phyloP scores from a whole-genome alignment of 768 basidiomycete genomes.

The Thelephora aurantiotincta region DNA sequence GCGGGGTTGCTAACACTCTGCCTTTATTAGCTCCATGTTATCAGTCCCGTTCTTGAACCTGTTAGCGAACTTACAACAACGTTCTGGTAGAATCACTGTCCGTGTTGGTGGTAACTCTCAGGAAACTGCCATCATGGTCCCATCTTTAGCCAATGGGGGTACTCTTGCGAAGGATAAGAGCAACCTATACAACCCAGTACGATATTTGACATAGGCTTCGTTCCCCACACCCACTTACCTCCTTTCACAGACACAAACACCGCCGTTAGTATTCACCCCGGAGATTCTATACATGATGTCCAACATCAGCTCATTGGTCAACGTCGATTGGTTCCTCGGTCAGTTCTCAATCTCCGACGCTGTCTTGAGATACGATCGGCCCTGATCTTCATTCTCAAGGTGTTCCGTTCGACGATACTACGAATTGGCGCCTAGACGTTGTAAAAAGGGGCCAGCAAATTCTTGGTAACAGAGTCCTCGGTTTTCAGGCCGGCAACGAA shows the following conservation, averaged over 20 bases:
- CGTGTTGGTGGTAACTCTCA: constrained; percentile 40
- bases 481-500: constrained; percentile 46
- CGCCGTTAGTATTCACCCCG: constrained; percentile 32
- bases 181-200: constrained; percentile 6
- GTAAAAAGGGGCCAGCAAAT: constrained; percentile 27
- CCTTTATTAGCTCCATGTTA: constrained; percentile 10
- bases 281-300: constrained; percentile 36
- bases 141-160: constrained; percentile 13
- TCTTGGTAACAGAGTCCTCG: constrained; percentile 28
- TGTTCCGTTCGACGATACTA: constrained; percentile 16
- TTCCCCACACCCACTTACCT: constrained; percentile 22
- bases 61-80: constrained; percentile 27
- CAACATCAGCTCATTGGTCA: constrained; percentile 28
- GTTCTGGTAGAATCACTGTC: constrained; percentile 27
- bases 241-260: constrained; percentile 29
- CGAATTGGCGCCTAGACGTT: constrained; percentile 18
- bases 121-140: constrained; percentile 22
- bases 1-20: not conserved
- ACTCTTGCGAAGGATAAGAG: constrained; percentile 19
- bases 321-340: constrained; percentile 35
- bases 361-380: not conserved
- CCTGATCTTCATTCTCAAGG: constrained; percentile 2
- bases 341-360: not conserved
- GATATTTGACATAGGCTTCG: not conserved
- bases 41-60: constrained; percentile 31